Base-by-base conservation (phyloP, 345 rosid genomes). In the Salix purpurea region DNA sequence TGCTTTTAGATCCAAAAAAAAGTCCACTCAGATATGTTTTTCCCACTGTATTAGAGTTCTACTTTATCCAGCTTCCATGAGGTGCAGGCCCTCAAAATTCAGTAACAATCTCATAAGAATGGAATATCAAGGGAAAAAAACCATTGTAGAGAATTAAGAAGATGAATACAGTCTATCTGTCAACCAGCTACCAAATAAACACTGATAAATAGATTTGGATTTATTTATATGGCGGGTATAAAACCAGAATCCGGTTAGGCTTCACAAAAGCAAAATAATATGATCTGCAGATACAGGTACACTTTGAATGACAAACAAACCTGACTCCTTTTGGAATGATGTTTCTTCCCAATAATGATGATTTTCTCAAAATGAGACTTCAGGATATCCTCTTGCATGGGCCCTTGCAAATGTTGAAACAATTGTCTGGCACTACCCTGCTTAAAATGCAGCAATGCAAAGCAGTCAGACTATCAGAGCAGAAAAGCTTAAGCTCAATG, bases 391-490 rank as follows among this genome's bases (percentile, higher is more conserved):
- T 94, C 99, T 75, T 92, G 97, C 92, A 92, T 92, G 19, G 99
- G 99, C 77, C 96, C 96, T 86, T 91, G 99, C 82, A 96, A 83
- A 71, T 89, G 91, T 81, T 96, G 99, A 88, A 96, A 96, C 87
- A 96, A 85, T 82, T 96, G 98, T 77, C 98, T 88, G 56, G 99
- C 99, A 85, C 97, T 94, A 80, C 99, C 99, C 99, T 96, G 90
- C 74, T 82, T 69, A 76, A 76, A 72, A 78, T 77, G 76, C 79
- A 83, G 78, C 67, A 79, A 79, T 37, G 65, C 56, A 19, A 70
- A 77, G 67, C 24, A 78, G 69, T 44, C 21, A 64, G 32, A 40
- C 50, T 36, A 13, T 68, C 71, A 23, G 71, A 40, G 54, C 37
- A 26, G 37, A 36, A 65, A 65, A 65, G n/a, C 18, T 65, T 65